Percentiles rank a stretch among this genome's conserved stretches.
These are phyloP conservation scores for Alternaria viburni DNA, from an alignment of 2,329 filamentous ascomycete genomes.

Conservation along the genomic window DNA sequence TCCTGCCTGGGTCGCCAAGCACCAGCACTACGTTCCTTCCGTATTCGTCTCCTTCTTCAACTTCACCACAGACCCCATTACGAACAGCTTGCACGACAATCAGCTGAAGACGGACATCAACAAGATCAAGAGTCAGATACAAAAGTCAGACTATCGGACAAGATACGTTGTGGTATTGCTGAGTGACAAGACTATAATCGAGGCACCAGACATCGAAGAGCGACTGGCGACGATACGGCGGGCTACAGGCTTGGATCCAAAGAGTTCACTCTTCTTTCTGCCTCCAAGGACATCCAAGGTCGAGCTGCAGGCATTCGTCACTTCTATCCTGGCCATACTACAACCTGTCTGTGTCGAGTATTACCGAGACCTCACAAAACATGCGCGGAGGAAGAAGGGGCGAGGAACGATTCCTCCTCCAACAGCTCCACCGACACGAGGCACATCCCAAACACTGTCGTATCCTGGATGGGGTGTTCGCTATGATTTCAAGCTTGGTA, in stretches of 20 bases:
- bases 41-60: slow-evolving; percentile 82
- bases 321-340: slow-evolving; percentile 73
- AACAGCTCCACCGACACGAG: slow-evolving; percentile 79
- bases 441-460: slow-evolving; percentile 85
- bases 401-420: slow-evolving; percentile 79
- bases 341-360: slow-evolving; percentile 83
- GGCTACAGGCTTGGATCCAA: slow-evolving; percentile 80
- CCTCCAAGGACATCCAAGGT: slow-evolving; percentile 73
- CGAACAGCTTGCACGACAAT: slow-evolving; percentile 81
- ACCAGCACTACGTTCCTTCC: slow-evolving; percentile 82
- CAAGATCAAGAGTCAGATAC: slow-evolving; percentile 72
- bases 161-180: slow-evolving; percentile 79
- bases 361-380: slow-evolving; percentile 92
- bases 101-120: slow-evolving; percentile 88
- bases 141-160: slow-evolving; percentile 76
- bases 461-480: slow-evolving; percentile 88
- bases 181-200: slow-evolving; percentile 69
- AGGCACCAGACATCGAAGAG: slow-evolving; percentile 70
- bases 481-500: slow-evolving; percentile 91
- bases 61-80: slow-evolving; percentile 74
- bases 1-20: slow-evolving; percentile 83
- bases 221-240: slow-evolving; percentile 79
- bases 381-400: slow-evolving; percentile 85
- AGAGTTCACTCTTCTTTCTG: slow-evolving; percentile 80
- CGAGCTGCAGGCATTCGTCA: slow-evolving; percentile 76